These are phyloP conservation scores for Phytophthora tubulina DNA, from an alignment of 352 stramenopile species.

Conservation along the genomic window DNA sequence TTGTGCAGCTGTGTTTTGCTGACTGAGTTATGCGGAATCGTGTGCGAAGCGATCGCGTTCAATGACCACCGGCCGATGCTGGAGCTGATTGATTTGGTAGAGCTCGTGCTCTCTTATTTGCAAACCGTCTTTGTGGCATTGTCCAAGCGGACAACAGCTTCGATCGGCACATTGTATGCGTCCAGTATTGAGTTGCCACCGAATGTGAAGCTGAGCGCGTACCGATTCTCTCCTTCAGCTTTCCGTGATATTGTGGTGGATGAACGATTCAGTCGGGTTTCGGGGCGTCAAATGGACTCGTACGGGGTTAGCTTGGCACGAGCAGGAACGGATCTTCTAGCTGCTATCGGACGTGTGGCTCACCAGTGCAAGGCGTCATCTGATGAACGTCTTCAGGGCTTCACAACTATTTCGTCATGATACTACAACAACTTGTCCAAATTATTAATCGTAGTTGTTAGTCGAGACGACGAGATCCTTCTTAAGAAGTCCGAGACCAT, in stretches of 20 bases:
- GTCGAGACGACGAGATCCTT: constrained; percentile 68
- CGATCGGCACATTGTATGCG: constrained; percentile 29
- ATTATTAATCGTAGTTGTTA: constrained; percentile 43
- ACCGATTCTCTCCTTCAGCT: constrained; percentile 29
- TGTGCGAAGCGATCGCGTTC: constrained; percentile 53
- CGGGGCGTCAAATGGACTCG: constrained; percentile 37
- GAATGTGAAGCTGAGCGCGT: constrained; percentile 17
- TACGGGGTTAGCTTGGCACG: constrained; percentile 63
- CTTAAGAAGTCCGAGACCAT: constrained; percentile 82
- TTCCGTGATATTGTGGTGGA: constrained; percentile 39
- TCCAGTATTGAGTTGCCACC: constrained; percentile 3
- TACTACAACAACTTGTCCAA: not conserved
- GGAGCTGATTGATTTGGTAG: constrained; percentile 40
- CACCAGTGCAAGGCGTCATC: constrained; percentile 49
- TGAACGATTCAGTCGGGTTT: constrained; percentile 7
- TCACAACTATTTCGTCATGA: constrained; percentile 20
- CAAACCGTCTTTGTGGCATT: constrained; percentile 41
- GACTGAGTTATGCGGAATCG: constrained; percentile 71
- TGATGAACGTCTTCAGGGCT: constrained; percentile 38
- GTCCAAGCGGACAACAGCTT: constrained; percentile 28
- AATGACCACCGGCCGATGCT: constrained; percentile 35
- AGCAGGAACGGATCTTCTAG: constrained; percentile 57
- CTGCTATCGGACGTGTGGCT: constrained; percentile 55
- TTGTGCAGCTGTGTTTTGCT: constrained; percentile 69
- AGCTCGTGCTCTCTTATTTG: constrained; percentile 50